Percentiles rank a stretch among this genome's conserved stretches.
Evolutionary conservation across 2,329 filamentous ascomycete genomes (phyloP).

Genomic region (Diaporthe destruens): DNA sequence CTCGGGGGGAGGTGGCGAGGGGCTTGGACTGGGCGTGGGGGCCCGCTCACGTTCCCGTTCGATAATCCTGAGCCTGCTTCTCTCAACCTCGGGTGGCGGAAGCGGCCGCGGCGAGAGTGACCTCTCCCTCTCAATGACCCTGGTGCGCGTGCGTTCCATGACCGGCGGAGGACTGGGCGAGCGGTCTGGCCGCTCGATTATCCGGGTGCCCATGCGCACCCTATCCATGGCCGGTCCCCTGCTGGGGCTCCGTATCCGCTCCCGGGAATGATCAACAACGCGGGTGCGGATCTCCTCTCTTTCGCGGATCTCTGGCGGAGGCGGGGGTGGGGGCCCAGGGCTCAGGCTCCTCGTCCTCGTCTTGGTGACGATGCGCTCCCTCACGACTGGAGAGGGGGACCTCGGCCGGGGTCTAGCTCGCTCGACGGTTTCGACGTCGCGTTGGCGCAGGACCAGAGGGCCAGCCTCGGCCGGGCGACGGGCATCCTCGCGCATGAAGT

Average conservation of each 20-base stretch:
- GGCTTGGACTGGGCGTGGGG: slow-evolving; percentile 61
- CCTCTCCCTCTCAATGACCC: slow-evolving; percentile 57
- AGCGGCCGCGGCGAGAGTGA: slow-evolving; percentile 53
- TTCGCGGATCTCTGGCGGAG: slow-evolving; percentile 44
- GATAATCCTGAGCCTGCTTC: slow-evolving; percentile 63
- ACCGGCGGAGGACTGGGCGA: slow-evolving; percentile 53
- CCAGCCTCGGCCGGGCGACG: slow-evolving; percentile 61
- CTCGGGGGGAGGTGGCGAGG: slow-evolving; percentile 68
- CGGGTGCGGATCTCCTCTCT: slow-evolving; percentile 50
- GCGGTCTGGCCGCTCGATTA: slow-evolving; percentile 56
- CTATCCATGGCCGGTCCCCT: slow-evolving; percentile 41
- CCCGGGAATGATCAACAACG: slow-evolving; percentile 49
- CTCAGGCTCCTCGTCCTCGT: slow-evolving; percentile 59
- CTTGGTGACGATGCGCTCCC: slow-evolving; percentile 56
- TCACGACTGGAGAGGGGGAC: slow-evolving; percentile 57
- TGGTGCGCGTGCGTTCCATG: slow-evolving; percentile 53
- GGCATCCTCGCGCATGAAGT: slow-evolving; percentile 65
- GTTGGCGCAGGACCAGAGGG: slow-evolving; percentile 65
- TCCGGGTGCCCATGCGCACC: slow-evolving; percentile 48
- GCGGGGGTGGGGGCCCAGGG: slow-evolving; percentile 47
- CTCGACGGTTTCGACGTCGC: slow-evolving; percentile 68
- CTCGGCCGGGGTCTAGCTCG: slow-evolving; percentile 58
- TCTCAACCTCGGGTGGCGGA: slow-evolving; percentile 57
- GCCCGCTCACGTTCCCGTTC: slow-evolving; percentile 60
- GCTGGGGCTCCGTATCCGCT: slow-evolving; percentile 47